A percentile compares a stretch with the other conserved stretches of the same genome.
Evolutionary conservation across 345 rosid genomes (phyloP).

Genomic region (Melastoma malabathricum): DNA sequence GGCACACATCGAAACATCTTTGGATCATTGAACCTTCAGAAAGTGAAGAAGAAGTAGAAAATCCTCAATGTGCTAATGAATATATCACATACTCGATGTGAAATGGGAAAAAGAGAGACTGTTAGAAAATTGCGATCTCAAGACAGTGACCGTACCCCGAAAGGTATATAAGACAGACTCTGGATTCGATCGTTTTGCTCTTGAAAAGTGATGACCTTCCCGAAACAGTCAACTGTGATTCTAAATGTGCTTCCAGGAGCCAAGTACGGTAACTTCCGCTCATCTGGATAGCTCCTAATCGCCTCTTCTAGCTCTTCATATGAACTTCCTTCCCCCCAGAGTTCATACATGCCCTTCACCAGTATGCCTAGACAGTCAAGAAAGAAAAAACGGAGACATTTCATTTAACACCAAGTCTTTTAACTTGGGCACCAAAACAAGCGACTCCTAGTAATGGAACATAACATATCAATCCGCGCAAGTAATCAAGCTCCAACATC

Average conservation of each 20-base stretch:
- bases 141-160: conserved; percentile 32
- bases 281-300: conserved; percentile 55
- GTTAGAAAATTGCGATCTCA: background rate
- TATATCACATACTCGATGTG: too few species aligned
- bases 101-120: background rate
- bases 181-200: conserved; percentile 70
- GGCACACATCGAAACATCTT: too few species aligned
- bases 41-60: too few species aligned
- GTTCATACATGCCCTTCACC: conserved; percentile 89
- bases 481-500: too few species aligned
- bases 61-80: too few species aligned
- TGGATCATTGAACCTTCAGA: too few species aligned
- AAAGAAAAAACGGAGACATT: background rate
- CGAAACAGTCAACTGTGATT: conserved; percentile 71
- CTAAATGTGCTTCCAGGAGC: conserved; percentile 43
- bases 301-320: conserved; percentile 61
- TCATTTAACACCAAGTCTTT: too few species aligned
- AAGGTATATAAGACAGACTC: conserved; percentile 57
- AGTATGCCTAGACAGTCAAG: conserved; percentile 43
- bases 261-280: conserved; percentile 57
- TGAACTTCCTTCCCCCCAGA: conserved; percentile 87
- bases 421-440: too few species aligned
- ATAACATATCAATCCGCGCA: too few species aligned
- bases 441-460: too few species aligned
- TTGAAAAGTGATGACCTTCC: conserved; percentile 55